Conservation (phyloP, 768 basidiomycete genomes). For the Porphyrellus cyaneotinctus region DNA sequence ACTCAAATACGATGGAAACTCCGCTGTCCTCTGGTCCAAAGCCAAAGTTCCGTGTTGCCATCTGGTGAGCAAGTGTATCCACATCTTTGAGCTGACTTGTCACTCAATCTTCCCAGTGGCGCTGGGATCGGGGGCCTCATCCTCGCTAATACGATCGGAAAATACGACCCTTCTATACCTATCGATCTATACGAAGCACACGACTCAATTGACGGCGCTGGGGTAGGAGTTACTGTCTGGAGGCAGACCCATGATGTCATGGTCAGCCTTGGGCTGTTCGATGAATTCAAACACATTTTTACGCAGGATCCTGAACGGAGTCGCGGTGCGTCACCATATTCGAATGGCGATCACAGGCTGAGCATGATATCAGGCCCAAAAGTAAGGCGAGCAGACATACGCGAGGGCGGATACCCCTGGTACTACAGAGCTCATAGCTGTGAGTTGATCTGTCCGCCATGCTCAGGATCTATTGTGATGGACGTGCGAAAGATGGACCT, state of each 20-base stretch:
- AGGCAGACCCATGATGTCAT: conserved; percentile 43
- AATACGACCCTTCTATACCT: conserved; percentile 30
- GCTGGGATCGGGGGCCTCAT: conserved; percentile 45
- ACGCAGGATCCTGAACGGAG: conserved; percentile 8
- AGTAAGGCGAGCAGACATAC: conserved; percentile 27
- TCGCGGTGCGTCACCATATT: conserved; percentile 6
- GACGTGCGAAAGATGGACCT: conserved; percentile 1
- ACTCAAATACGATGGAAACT: no score
- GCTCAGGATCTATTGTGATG: not conserved
- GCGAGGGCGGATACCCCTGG: conserved; percentile 32
- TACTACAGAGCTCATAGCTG: conserved; percentile 19
- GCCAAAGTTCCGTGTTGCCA: conserved; percentile 20
- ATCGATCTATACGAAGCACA: conserved; percentile 47
- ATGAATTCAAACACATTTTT: conserved; percentile 27
- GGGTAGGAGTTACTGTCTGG: conserved; percentile 46
- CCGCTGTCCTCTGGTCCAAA: no score
- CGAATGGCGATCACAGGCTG: not conserved
- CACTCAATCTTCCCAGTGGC: conserved; percentile 21
- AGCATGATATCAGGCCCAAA: not conserved
- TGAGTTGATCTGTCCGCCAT: conserved; percentile 1
- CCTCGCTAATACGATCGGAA: conserved; percentile 39
- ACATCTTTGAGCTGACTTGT: not conserved
- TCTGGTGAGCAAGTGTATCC: conserved; percentile 11
- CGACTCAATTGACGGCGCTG: conserved; percentile 35
- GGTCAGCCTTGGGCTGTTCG: conserved; percentile 39